These are phyloP conservation scores for Hericium alpestre DNA, from an alignment of 768 basidiomycete genomes.

Conservation along the genomic window DNA sequence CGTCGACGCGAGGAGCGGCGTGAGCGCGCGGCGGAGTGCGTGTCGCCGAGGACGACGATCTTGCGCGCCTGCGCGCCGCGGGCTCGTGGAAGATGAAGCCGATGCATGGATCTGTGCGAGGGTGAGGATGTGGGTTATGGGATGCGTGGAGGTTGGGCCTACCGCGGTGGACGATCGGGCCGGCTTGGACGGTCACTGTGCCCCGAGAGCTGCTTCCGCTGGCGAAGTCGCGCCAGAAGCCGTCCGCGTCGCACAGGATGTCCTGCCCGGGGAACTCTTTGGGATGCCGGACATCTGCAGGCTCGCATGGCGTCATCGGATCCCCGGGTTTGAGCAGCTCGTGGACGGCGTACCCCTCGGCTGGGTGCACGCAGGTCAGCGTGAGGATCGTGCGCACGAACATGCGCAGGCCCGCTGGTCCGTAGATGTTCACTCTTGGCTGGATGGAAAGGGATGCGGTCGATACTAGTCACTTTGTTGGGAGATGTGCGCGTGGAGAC, in stretches of 20 bases:
- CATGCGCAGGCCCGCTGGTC: conserved; percentile 65
- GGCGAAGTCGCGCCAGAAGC: conserved; percentile 56
- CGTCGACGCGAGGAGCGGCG: conserved; percentile 31
- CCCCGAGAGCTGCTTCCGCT: conserved; percentile 28
- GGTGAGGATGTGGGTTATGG: background rate
- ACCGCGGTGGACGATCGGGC: conserved; percentile 72
- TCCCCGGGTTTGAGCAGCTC: conserved; percentile 61
- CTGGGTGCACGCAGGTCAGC: conserved; percentile 52
- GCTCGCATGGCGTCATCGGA: conserved; percentile 37
- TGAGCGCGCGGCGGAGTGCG: conserved; percentile 51
- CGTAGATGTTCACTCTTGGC: conserved; percentile 61
- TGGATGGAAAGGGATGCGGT: background rate
- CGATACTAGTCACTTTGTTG: too few species aligned
- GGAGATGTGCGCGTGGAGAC: too few species aligned
- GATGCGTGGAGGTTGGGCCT: conserved; percentile 10
- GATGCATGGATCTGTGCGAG: conserved; percentile 56
- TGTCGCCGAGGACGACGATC: conserved; percentile 72
- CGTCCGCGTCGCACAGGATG: conserved; percentile 40
- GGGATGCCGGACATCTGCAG: conserved; percentile 37
- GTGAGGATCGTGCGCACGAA: conserved; percentile 64
- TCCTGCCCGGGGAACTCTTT: conserved; percentile 58
- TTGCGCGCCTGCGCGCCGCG: conserved; percentile 36
- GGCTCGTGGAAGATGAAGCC: conserved; percentile 67
- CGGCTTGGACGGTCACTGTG: conserved; percentile 54
- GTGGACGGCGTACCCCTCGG: conserved; percentile 63